Evolutionary conservation across 2,329 filamentous ascomycete genomes (phyloP), one percentile per base, ranked within the genome.

Genomic region (Apiospora hydei): DNA sequence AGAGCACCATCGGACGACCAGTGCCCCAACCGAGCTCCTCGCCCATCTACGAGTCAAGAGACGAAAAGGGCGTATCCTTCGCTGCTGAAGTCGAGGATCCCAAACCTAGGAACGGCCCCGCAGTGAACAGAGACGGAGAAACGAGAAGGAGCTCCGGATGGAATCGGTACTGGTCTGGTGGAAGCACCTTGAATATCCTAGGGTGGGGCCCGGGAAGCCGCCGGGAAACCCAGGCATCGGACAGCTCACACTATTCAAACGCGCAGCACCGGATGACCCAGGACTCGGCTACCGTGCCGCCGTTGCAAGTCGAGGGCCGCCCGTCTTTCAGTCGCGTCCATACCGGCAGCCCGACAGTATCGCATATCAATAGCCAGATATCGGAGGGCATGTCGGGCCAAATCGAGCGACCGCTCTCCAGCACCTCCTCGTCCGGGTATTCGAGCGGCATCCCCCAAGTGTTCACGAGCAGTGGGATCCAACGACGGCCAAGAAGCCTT

Each of bases 131-230:
- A 70, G 79, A 86, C 69, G 86, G 84, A 68, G 82, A 82, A 64
- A 83, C 85, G 26, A 86, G 90, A 71, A 86, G 89, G 77, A 93
- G 91, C 76, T 94, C 92, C 4, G 92, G 92, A 67, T 94, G 92
- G 92, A 94, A 93, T 80, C 85, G 89, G 70, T 94, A 94, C 82
- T 94, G 93, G 88, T 93, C 92, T 18, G 92, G 91, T 69, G 92
- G 92, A 70, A 93, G 91, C 75, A 88, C 91, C 10, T 82, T 92
- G 71, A 91, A 92, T 77, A 88, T 92, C 34, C 84, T 93, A 10
- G 90, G 90, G 18, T 88, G 91, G 70, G 89, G 88, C 18, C 82
- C 79, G 69, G 82, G 81, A 71, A 79, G 80, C 78, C 83, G 47
- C 84, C 86, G 78, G 81, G 87, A 74, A 46, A 91, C 89, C 0